These are phyloP conservation scores for Aspergillus kassunensis DNA, from an alignment of 495 filamentous ascomycete genomes.

Conservation along the genomic window DNA sequence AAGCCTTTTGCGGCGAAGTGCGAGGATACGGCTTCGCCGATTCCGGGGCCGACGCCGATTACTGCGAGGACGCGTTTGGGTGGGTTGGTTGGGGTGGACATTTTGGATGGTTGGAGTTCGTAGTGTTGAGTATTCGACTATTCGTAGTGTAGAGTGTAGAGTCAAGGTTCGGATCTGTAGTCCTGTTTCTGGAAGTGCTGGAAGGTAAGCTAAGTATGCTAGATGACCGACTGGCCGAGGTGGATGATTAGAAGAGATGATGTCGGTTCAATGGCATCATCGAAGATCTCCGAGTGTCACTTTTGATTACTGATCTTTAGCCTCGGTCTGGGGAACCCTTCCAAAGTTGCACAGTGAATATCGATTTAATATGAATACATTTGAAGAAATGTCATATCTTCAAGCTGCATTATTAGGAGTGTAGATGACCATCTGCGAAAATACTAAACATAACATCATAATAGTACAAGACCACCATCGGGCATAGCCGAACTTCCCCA, in stretches of 20 bases:
- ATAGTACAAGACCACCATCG: no score
- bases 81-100: no score
- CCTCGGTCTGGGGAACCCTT: neutral
- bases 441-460: no score
- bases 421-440: no score
- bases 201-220: neutral
- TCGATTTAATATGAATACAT: no score
- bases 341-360: no score
- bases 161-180: no score
- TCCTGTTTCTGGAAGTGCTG: no score
- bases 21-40: conserved; percentile 29
- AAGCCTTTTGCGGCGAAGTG: conserved; percentile 26
- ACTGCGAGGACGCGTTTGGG: conserved; percentile 27
- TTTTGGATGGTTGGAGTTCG: neutral
- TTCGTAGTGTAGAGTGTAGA: no score
- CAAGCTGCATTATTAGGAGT: no score
- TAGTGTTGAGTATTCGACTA: neutral
- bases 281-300: neutral
- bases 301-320: neutral
- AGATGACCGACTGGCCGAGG: neutral
- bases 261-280: neutral
- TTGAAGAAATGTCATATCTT: no score
- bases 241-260: neutral
- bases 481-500: no score
- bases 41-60: conserved; percentile 29